Evolutionary conservation across 768 basidiomycete genomes (phyloP).

Genomic region (Chalciporus piperatus): DNA sequence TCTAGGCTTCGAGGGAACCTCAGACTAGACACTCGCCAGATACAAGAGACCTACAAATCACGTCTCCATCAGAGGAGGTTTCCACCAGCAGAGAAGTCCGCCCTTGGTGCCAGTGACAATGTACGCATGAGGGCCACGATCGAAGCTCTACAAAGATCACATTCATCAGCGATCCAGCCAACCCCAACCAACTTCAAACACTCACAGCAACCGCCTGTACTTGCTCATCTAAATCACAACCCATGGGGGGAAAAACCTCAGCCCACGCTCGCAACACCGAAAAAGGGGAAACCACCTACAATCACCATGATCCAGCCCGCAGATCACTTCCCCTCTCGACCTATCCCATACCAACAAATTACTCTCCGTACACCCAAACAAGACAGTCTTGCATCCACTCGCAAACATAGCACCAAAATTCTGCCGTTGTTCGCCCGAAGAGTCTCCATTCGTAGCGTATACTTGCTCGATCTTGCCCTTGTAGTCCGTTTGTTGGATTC

Average conservation of each 20-base stretch:
- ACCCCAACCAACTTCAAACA: not conserved
- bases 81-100: slow-evolving; percentile 61
- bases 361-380: slow-evolving; percentile 55
- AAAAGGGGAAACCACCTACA: slow-evolving; percentile 36
- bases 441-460: slow-evolving; percentile 42
- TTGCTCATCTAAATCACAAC: slow-evolving; percentile 25
- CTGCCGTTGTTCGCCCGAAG: slow-evolving; percentile 28
- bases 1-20: not conserved
- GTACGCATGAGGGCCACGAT: slow-evolving; percentile 37
- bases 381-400: slow-evolving; percentile 47
- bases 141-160: slow-evolving; percentile 39
- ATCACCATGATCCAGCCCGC: slow-evolving; percentile 60
- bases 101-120: slow-evolving; percentile 57
- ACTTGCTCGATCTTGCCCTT: slow-evolving; percentile 53
- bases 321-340: slow-evolving; percentile 49
- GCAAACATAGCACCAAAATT: slow-evolving; percentile 54
- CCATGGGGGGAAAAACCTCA: slow-evolving; percentile 1
- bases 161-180: slow-evolving; percentile 26
- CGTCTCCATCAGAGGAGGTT: slow-evolving; percentile 27
- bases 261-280: not conserved
- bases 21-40: slow-evolving; percentile 8
- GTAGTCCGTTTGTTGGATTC: slow-evolving; percentile 46
- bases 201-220: slow-evolving; percentile 36
- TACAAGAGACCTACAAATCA: slow-evolving; percentile 24
- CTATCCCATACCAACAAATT: slow-evolving; percentile 64